Conservation (phyloP, 768 basidiomycete species). For the Coprinellus aureogranulatus region DNA sequence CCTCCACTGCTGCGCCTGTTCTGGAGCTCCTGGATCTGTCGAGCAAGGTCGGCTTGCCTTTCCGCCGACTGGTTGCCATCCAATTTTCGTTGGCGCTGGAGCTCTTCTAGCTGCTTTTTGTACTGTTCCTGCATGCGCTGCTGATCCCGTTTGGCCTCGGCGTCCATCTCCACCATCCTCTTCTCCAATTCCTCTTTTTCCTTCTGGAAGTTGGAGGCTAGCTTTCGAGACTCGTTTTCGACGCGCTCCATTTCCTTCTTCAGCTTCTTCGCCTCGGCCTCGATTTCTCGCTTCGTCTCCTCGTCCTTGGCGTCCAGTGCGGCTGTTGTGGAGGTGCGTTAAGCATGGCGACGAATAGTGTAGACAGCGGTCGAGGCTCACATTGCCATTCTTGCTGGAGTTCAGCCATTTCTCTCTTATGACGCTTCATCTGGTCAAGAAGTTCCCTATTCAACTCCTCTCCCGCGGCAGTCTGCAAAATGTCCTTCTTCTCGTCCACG, state of each 20-base stretch:
- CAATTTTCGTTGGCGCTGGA: neutral
- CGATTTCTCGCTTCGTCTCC: conserved; percentile 43
- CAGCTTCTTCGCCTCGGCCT: conserved; percentile 41
- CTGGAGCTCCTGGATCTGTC: neutral
- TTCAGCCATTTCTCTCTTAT: conserved; percentile 45
- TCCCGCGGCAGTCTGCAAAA: conserved; percentile 54
- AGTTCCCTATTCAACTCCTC: conserved; percentile 50
- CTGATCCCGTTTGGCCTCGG: neutral
- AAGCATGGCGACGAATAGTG: neutral
- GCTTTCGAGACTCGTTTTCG: conserved; percentile 36
- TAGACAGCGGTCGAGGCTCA: conserved; percentile 4
- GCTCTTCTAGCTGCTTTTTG: neutral
- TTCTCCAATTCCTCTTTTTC: conserved; percentile 3
- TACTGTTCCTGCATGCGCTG: neutral
- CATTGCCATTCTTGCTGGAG: conserved; percentile 48
- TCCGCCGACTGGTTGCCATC: neutral
- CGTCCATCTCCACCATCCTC: neutral
- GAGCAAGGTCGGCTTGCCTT: neutral
- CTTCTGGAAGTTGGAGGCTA: conserved; percentile 24
- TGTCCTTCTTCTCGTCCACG: conserved; percentile 45
- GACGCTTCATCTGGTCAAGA: conserved; percentile 43
- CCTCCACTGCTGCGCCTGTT: neutral
- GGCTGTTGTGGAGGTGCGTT: conserved; percentile 10
- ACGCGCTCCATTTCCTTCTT: conserved; percentile 44
- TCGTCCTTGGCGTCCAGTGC: conserved; percentile 46